Evolutionary conservation across 768 basidiomycete genomes (phyloP).

Genomic region (Paxillus involutus): DNA sequence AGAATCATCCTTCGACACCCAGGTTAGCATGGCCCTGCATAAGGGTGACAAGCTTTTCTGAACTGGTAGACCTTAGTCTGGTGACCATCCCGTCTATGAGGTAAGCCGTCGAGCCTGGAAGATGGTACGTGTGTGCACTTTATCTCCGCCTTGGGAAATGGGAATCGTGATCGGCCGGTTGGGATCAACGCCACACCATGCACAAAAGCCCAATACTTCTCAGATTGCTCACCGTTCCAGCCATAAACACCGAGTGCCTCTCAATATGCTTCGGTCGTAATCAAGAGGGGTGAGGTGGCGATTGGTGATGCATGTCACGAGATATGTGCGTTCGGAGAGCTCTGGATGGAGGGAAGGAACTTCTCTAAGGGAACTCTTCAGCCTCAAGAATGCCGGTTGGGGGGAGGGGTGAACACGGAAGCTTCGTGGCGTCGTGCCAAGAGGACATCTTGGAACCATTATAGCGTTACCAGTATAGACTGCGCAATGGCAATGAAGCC

Average conservation of each 20-base stretch:
- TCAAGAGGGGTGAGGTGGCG: conserved; percentile 90
- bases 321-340: conserved; percentile 83
- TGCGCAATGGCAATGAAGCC: conserved; percentile 74
- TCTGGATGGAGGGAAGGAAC: conserved; percentile 82
- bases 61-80: no score
- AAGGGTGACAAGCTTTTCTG: no score
- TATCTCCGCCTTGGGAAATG: conserved; percentile 58
- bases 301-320: conserved; percentile 93
- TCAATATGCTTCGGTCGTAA: conserved; percentile 98
- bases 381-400: conserved; percentile 24
- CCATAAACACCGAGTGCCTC: conserved; percentile 97
- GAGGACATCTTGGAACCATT: conserved; percentile 62
- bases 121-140: conserved; percentile 87
- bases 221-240: conserved; percentile 79
- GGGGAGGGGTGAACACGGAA: conserved; percentile 65
- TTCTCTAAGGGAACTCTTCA: conserved; percentile 48
- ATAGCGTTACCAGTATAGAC: conserved; percentile 57
- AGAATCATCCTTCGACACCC: no score
- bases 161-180: conserved; percentile 80
- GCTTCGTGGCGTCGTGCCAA: conserved; percentile 87
- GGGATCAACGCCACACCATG: conserved; percentile 88
- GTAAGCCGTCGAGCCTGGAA: conserved; percentile 61
- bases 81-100: no score
- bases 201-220: conserved; percentile 87
- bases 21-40: no score